Evolutionary conservation across 192 early-diverging fungal genomes (phyloP), one percentile per base, ranked within the genome.

Genomic region (Obelidium mucronatum): DNA sequence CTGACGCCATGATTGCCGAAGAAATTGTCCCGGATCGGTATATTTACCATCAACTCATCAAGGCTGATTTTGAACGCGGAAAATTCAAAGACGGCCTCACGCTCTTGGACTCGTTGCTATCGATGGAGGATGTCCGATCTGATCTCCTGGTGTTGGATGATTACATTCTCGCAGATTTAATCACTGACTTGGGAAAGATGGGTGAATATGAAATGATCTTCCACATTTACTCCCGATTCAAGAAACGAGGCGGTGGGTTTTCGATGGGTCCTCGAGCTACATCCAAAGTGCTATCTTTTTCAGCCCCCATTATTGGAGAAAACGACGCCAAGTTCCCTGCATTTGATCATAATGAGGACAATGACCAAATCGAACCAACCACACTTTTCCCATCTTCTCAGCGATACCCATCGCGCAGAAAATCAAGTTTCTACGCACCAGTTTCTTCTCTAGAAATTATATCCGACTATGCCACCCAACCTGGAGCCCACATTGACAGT

Each of bases 41-140:
- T 30, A 13, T 69, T 22, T 69, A 69, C 33, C 67, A 69, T 28
- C 42, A 69, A 36, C 52, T 69, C 22, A 69, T 69, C 3, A 69
- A 69, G 30, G 67, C 67, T 33, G 67, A 69, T 53, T 8, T 69
- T 17, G 19, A 48, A 34, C 19, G 28, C 8, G 67, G 67, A 34
- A 54, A 69, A 17, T 26, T 69, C 8, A 44, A 52, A 48, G 28
- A 48, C 40, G 67, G 35, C 30, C 19, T 65, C 33, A 65, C 8
- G 40, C 1, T 65, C 11, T 35, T 65, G 19, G 37, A 65, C 36
- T 31, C 63, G 24, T 39, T 35, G 33, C 11, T 17, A 19, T 11
- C 8, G 19, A n/a, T 65, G 17, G 63, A 65, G 5, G 17, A 22
- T 39, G n/a, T 40, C 6, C 42, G 67, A 6, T 33, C 24, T 2